These are phyloP conservation scores for Penicillium sp. DNA, from an alignment of 2,329 filamentous ascomycete species.

Conservation along the genomic window DNA sequence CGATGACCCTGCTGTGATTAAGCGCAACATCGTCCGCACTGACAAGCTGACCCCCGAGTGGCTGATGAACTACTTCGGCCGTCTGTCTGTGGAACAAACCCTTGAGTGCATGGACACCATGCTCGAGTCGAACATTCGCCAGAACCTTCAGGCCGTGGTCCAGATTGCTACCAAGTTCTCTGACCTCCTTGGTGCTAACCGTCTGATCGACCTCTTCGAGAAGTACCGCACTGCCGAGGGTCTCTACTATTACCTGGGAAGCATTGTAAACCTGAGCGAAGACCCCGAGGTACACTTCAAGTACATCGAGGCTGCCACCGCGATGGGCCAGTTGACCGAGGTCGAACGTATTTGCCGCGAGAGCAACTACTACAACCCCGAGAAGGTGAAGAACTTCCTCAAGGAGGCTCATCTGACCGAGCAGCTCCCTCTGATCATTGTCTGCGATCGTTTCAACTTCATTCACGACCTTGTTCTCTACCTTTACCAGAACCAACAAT, in stretches of 20 bases:
- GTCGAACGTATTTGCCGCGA: constrained; percentile 97
- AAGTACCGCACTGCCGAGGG: constrained; percentile 98
- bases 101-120: constrained; percentile 94
- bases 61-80: constrained; percentile 89
- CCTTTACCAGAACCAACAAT: constrained; percentile 98
- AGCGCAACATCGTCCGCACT: constrained; percentile 82
- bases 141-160: constrained; percentile 92
- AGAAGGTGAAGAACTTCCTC: constrained; percentile 99
- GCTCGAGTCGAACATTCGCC: constrained; percentile 94
- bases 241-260: constrained; percentile 97
- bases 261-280: constrained; percentile 95
- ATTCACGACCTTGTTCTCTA: constrained; percentile 95
- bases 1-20: constrained; percentile 85
- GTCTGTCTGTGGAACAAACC: constrained; percentile 92
- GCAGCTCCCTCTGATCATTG: constrained; percentile 94
- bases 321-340: constrained; percentile 90
- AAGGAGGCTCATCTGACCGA: constrained; percentile 93
- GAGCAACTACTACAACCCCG: constrained; percentile 84
- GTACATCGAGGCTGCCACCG: constrained; percentile 96
- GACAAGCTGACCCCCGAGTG: constrained; percentile 90
- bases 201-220: constrained; percentile 90
- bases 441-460: constrained; percentile 99
- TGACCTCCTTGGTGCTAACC: constrained; percentile 84
- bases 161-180: constrained; percentile 98
- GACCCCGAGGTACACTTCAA: constrained; percentile 98